Base-by-base conservation (phyloP, 1,284 basidiomycete species). In the Ustilago curta region DNA sequence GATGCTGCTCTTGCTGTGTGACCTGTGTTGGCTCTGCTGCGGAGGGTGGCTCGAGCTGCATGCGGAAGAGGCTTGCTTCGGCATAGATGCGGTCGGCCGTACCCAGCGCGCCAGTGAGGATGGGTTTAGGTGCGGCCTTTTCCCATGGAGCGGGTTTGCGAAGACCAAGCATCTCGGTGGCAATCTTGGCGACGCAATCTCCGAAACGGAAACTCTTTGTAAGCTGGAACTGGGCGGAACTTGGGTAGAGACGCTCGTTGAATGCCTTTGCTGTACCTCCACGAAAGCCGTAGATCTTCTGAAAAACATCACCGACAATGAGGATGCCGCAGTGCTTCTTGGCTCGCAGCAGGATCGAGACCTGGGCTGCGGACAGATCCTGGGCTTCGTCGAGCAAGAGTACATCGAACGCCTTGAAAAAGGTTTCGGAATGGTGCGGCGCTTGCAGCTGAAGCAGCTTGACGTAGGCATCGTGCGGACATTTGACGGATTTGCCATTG, bases 251-350 rank as follows among this genome's bases (percentile, higher is more conserved):
- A n/a, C 68, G 66, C 56, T 77, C 75, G 58, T 82, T 71, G 64
- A 82, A 82, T 2, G 79, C 77, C 39, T 71, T 73, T 1, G 77
- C 79, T 4, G 70, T 79, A 19, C 78, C 80, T 9, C 80, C 80
- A 12, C 80, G 73, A 39, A 82, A 82, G n/a, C 76, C 80, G 51
- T 82, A 82, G 49, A 82, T 80, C 70, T 82, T 82, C 44, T 82
- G 80, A 42, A 81, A 77, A 31, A 77, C 71, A 49, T 82, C 80
- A 48, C 80, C 80, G 21, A 82, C 80, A 12, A 82, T 73, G 47
- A 82, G 71, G 29, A 82, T 74, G 21, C 76, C 80, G 43, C 77
- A 82, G 45, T 74, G 57, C 37, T 70, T 71, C 37, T 70, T 71
- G 16, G 77, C 79, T 1, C 77, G 56, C 31, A 80, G 62, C 11